Percentiles rank a stretch among this genome's conserved stretches.
Evolutionary conservation across 305 asterid species (phyloP).

Genomic region (Plantago lanceolata): DNA sequence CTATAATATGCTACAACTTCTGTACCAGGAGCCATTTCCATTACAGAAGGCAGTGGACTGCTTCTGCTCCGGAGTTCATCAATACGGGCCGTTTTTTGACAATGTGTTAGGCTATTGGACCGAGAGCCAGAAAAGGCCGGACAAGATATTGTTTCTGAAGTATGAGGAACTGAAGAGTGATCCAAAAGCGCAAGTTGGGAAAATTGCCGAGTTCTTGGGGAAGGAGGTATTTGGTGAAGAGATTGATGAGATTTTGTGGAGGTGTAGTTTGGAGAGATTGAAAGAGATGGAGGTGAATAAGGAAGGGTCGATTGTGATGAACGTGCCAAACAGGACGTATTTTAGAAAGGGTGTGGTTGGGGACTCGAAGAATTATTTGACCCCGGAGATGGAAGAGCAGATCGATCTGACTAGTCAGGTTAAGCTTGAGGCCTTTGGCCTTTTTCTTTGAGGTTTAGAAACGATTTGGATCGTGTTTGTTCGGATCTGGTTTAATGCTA

Average conservation of each 20-base stretch:
- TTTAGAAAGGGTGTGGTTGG: slow-evolving; percentile 59
- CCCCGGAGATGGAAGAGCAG: slow-evolving; percentile 28
- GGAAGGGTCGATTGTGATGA: slow-evolving; percentile 27
- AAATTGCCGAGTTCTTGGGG: slow-evolving; percentile 43
- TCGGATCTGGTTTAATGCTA: not conserved
- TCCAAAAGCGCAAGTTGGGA: slow-evolving; percentile 33
- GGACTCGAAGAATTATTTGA: slow-evolving; percentile 51
- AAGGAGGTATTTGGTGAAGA: slow-evolving; percentile 30
- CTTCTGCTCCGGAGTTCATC: slow-evolving; percentile 41
- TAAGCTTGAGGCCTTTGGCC: slow-evolving; percentile 25
- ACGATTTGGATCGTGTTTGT: not conserved
- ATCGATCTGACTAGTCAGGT: slow-evolving; percentile 18
- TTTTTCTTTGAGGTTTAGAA: slow-evolving; percentile 21
- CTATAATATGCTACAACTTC: too few species aligned
- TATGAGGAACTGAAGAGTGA: slow-evolving; percentile 43
- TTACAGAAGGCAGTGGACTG: slow-evolving; percentile 41
- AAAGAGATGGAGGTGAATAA: slow-evolving; percentile 46
- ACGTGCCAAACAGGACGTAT: slow-evolving; percentile 35
- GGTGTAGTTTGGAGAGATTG: slow-evolving; percentile 47
- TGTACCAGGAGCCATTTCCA: slow-evolving; percentile 36
- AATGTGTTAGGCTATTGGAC: slow-evolving; percentile 44
- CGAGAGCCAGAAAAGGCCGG: slow-evolving; percentile 38
- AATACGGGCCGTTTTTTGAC: slow-evolving; percentile 44
- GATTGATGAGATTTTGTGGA: slow-evolving; percentile 35
- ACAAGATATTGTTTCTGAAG: slow-evolving; percentile 42